Evolutionary conservation across 176 grass and related monocot species (phyloP).

Genomic region (Juncus inflexus): DNA sequence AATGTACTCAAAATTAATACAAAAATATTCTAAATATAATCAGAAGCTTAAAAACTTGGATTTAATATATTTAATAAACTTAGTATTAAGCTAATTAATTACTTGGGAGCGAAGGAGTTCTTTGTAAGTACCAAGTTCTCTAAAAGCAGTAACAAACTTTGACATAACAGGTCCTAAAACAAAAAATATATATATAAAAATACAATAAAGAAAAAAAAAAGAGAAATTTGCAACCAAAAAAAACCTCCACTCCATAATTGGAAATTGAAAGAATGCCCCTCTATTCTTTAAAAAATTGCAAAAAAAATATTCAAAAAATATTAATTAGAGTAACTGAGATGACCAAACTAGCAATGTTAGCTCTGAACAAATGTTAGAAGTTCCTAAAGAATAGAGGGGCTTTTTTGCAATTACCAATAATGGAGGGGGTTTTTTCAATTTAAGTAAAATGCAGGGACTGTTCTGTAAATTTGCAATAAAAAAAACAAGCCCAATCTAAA

Average conservation of each 20-base stretch:
- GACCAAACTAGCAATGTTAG: too few relatives aligned
- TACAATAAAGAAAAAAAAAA: neutral
- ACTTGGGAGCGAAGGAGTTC: slow-evolving; percentile 80
- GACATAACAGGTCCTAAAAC: slow-evolving; percentile 31
- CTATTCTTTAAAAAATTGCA: neutral
- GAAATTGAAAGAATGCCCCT: too few relatives aligned
- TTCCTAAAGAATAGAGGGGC: too few relatives aligned
- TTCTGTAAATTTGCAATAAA: neutral
- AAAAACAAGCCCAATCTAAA: slow-evolving; percentile 12
- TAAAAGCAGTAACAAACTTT: slow-evolving; percentile 35
- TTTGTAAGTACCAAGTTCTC: slow-evolving; percentile 22
- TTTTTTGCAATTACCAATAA: too few relatives aligned
- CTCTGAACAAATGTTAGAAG: too few relatives aligned
- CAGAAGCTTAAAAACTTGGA: neutral
- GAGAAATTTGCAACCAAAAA: neutral
- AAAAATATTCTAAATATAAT: slow-evolving; percentile 11
- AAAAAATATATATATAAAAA: neutral
- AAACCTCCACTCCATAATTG: too few relatives aligned
- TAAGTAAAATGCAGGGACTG: too few relatives aligned
- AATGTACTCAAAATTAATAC: slow-evolving; percentile 22
- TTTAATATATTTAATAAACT: neutral
- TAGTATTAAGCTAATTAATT: slow-evolving; percentile 23
- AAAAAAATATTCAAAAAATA: neutral
- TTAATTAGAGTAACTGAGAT: too few relatives aligned
- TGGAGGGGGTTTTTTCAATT: too few relatives aligned